Evolutionary conservation across 1,139 yeast species (phyloP), one percentile per base, ranked within the genome.

Genomic region (Arxiozyma slooffiae): DNA sequence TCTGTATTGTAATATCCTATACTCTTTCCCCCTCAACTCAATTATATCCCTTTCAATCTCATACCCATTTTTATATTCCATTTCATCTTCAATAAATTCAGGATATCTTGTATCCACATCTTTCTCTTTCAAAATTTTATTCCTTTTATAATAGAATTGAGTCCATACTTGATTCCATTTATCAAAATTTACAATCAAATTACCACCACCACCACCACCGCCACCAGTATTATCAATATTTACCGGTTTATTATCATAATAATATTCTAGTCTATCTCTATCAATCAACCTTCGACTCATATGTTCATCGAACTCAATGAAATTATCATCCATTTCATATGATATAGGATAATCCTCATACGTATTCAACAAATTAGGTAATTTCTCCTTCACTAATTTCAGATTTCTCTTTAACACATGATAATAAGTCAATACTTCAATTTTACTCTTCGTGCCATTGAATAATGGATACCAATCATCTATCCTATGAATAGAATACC

Each of bases 271-370:
- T 7, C 36, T 22, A 20, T 50, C 24, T 18, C 26, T 8, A 5
- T 41, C 38, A 36, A 26, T 41, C 20, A 46, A 16, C 16, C 52
- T 49, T 11, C 24, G 41, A 23, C 63, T 56, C 55, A 61, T 55
- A 21, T 47, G 44, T 36, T 63, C 66, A 47, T 66, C 69, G 21
- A 63, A 46, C 21, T 53, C 52, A 24, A 63, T 52, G 41, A 56
- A 62, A 23, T 51, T 52, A n/a, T 61, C 64, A 48, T 57, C 60
- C 62, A 66, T 58, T 48, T 66, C 68, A 47, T 65, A 65, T 17
- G 69, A 67, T 18, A 64, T 61, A 3, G 68, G 68, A 3, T 60
- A 49, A 20, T 62, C 61, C 7, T 30, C 47, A 37, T 58, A 47
- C 14, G 53, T 48, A 20, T 61, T 23, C 17, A 65, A 52, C 1